phyloP scores from a whole-genome alignment of 768 basidiomycete genomes.

The Rhodocollybia butyracea region DNA sequence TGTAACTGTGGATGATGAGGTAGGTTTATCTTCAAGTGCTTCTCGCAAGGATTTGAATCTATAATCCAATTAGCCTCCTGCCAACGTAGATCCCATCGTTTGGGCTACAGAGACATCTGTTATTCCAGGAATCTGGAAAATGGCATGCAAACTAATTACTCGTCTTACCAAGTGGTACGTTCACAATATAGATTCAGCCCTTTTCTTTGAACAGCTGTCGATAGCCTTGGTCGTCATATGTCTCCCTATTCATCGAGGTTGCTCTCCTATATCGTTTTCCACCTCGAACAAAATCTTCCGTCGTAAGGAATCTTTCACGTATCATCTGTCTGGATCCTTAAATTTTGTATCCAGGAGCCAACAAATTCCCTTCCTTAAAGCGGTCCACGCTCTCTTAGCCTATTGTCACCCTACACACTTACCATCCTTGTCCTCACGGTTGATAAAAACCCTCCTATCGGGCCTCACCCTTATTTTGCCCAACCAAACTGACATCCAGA shows the following conservation, averaged over 20 bases:
- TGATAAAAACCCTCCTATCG: slow-evolving; percentile 52
- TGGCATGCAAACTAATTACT: slow-evolving; percentile 50
- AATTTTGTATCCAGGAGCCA: slow-evolving; percentile 27
- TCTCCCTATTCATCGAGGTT: slow-evolving; percentile 54
- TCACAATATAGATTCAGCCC: not conserved
- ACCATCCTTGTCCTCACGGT: slow-evolving; percentile 45
- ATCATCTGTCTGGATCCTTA: not conserved
- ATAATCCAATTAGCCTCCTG: slow-evolving; percentile 35
- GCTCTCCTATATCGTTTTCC: slow-evolving; percentile 49
- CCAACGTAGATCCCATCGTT: slow-evolving; percentile 45
- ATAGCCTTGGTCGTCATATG: slow-evolving; percentile 46
- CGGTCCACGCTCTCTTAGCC: slow-evolving; percentile 40
- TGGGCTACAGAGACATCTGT: slow-evolving; percentile 54
- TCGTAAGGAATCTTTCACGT: slow-evolving; percentile 35
- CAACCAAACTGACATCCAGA: slow-evolving; percentile 28
- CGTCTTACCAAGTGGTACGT: slow-evolving; percentile 47
- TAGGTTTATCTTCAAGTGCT: slow-evolving; percentile 9
- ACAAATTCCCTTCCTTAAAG: slow-evolving; percentile 41
- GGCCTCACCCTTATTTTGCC: slow-evolving; percentile 47
- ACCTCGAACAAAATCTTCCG: slow-evolving; percentile 54
- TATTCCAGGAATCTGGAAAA: slow-evolving; percentile 48
- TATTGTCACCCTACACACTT: slow-evolving; percentile 45
- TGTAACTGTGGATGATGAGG: slow-evolving; percentile 47
- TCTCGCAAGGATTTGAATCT: not conserved
- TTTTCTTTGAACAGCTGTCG: not conserved